Percentiles rank a stretch among this genome's conserved stretches.
These are phyloP conservation scores for Bryoglossum gracile DNA, from an alignment of 495 filamentous ascomycete species.

Conservation along the genomic window DNA sequence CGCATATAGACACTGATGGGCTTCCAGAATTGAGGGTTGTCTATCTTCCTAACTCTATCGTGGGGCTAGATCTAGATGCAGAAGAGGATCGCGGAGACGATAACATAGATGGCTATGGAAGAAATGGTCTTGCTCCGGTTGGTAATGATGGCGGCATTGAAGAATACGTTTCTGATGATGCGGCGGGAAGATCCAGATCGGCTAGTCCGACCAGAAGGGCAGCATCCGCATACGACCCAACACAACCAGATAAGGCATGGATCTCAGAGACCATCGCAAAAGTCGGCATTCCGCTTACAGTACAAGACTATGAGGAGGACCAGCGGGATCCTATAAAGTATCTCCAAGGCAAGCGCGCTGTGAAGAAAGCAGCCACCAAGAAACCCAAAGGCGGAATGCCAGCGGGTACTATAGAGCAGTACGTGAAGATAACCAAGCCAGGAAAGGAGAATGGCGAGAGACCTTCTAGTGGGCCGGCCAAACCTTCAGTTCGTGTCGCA, in stretches of 20 bases:
- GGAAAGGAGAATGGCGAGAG: not conserved
- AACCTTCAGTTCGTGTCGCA: not conserved
- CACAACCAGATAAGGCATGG: slow-evolving; percentile 63
- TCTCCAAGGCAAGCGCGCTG: slow-evolving; percentile 14
- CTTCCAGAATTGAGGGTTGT: slow-evolving; percentile 69
- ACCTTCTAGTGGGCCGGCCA: slow-evolving; percentile 1
- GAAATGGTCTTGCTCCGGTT: slow-evolving; percentile 40
- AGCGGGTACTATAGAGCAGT: slow-evolving; percentile 21
- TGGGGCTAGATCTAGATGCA: slow-evolving; percentile 62
- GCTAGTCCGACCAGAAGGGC: slow-evolving; percentile 43
- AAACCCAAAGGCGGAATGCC: slow-evolving; percentile 21
- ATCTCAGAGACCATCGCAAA: slow-evolving; percentile 64
- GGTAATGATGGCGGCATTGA: slow-evolving; percentile 51
- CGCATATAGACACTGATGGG: slow-evolving; percentile 67
- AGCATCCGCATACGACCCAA: slow-evolving; percentile 60
- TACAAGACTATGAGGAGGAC: slow-evolving; percentile 69
- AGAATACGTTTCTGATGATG: slow-evolving; percentile 37
- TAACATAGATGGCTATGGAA: too few species aligned
- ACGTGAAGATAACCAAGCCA: slow-evolving; percentile 16
- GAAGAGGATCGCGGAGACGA: slow-evolving; percentile 56
- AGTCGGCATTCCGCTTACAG: slow-evolving; percentile 61
- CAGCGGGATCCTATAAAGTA: slow-evolving; percentile 44
- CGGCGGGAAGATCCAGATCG: slow-evolving; percentile 27
- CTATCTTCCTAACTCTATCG: slow-evolving; percentile 68
- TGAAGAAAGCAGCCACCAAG: slow-evolving; percentile 19